phyloP scores from a whole-genome alignment of 768 basidiomycete genomes.

The Sarcodon aspratus region DNA sequence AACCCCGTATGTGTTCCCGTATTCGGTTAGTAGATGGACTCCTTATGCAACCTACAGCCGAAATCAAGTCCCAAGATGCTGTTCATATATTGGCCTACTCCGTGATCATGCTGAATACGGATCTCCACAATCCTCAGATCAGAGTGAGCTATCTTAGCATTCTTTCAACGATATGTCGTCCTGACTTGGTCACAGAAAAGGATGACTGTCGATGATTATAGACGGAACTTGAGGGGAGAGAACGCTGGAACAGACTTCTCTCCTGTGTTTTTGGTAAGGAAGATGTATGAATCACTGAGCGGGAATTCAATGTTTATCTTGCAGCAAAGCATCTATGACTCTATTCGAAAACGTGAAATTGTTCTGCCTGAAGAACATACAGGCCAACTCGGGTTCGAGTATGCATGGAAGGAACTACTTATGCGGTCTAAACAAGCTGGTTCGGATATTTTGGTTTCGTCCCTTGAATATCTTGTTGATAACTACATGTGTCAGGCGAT shows the following conservation, averaged over 20 bases:
- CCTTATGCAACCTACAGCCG: constrained; percentile 34
- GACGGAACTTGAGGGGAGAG: constrained; percentile 83
- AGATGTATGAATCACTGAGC: not conserved
- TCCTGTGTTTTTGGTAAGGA: constrained; percentile 67
- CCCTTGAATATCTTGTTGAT: not conserved
- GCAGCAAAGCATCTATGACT: constrained; percentile 86
- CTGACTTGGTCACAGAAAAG: constrained; percentile 51
- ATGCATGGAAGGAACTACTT: constrained; percentile 96
- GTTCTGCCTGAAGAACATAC: constrained; percentile 97
- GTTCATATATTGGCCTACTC: constrained; percentile 92
- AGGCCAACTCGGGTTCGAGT: constrained; percentile 94
- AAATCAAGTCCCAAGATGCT: constrained; percentile 85
- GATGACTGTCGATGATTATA: constrained; percentile 94
- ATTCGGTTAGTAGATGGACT: not conserved
- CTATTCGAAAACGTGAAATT: constrained; percentile 89
- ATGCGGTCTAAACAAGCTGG: constrained; percentile 73
- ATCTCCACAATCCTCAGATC: constrained; percentile 90
- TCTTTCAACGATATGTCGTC: constrained; percentile 1
- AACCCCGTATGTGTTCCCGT: constrained; percentile 42
- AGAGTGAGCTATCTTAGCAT: constrained; percentile 40
- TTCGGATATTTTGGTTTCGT: constrained; percentile 18
- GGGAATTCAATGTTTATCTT: not conserved
- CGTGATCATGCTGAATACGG: constrained; percentile 97
- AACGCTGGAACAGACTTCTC: constrained; percentile 82
- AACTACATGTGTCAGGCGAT: constrained; percentile 29